These are phyloP conservation scores for Sclerotinia borealis DNA, from an alignment of 2,329 filamentous ascomycete species.

Conservation along the genomic window DNA sequence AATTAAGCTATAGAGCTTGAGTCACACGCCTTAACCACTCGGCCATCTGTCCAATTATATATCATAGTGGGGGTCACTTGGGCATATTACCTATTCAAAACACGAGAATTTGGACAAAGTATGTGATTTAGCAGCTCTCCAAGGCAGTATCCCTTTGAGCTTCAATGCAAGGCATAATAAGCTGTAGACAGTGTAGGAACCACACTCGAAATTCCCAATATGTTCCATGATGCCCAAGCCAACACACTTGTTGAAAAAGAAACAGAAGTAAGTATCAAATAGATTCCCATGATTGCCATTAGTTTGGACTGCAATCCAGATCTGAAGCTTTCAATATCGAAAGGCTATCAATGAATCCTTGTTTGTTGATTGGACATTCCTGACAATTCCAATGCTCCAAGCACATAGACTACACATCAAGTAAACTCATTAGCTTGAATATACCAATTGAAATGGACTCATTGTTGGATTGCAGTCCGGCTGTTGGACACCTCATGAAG, in stretches of 20 bases:
- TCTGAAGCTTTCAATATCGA: not conserved
- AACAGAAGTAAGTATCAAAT: not conserved
- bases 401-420: no score
- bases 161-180: not conserved
- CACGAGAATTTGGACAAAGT: not conserved
- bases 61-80: accelerated
- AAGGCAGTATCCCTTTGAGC: not conserved
- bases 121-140: not conserved
- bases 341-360: not conserved
- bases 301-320: no score
- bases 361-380: not conserved
- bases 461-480: not conserved
- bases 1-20: conserved; percentile 10
- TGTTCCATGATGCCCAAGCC: not conserved
- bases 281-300: not conserved
- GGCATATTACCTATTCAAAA: not conserved
- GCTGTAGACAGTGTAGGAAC: not conserved
- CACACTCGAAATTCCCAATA: not conserved
- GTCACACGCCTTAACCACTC: conserved; percentile 15
- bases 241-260: not conserved
- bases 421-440: no score
- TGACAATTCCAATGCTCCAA: not conserved
- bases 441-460: no score
- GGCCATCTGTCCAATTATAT: conserved; percentile 8
- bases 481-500: no score